These are phyloP conservation scores for Erysimum cheiranthoides DNA, from an alignment of 345 rosid genomes.

Conservation along the genomic window DNA sequence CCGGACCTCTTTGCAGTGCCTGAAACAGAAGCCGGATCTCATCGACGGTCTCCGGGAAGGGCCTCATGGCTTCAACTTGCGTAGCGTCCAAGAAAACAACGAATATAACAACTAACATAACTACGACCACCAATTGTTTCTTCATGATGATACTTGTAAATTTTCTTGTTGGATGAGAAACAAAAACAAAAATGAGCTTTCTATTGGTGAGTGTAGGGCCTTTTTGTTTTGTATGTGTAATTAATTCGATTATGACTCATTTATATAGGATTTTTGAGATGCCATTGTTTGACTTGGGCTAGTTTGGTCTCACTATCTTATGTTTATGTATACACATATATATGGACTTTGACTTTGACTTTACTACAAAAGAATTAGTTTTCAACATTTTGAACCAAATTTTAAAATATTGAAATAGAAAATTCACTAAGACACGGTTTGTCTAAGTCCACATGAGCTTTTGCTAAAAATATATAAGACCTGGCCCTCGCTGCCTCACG, in stretches of 20 bases:
- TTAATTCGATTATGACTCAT: slow-evolving; percentile 27
- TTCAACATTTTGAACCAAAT: slow-evolving; percentile 37
- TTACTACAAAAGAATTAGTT: slow-evolving; percentile 31
- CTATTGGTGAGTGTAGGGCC: slow-evolving; percentile 6
- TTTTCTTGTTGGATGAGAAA: not conserved
- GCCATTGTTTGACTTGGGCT: slow-evolving; percentile 43
- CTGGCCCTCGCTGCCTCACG: slow-evolving; percentile 25
- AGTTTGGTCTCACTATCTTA: slow-evolving; percentile 35
- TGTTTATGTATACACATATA: slow-evolving; percentile 34
- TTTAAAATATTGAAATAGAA: slow-evolving; percentile 22
- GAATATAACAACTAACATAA: slow-evolving; percentile 29
- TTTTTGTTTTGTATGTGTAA: slow-evolving; percentile 34
- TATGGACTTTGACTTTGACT: slow-evolving; percentile 47
- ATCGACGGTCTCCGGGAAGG: slow-evolving; percentile 39
- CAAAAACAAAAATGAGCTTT: slow-evolving; percentile 31
- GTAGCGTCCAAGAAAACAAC: slow-evolving; percentile 29
- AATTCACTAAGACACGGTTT: slow-evolving; percentile 44
- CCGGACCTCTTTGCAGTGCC: slow-evolving; percentile 41
- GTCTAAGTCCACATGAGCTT: slow-evolving; percentile 42
- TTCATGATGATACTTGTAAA: slow-evolving; percentile 23
- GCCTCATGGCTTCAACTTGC: slow-evolving; percentile 45
- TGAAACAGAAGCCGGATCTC: slow-evolving; percentile 37
- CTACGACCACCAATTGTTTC: slow-evolving; percentile 36
- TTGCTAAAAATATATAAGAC: slow-evolving; percentile 14
- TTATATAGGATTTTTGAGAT: slow-evolving; percentile 36